Evolutionary conservation across 495 filamentous ascomycete genomes (phyloP), one percentile per base, ranked within the genome.

Genomic region (Daldinia decipiens): DNA sequence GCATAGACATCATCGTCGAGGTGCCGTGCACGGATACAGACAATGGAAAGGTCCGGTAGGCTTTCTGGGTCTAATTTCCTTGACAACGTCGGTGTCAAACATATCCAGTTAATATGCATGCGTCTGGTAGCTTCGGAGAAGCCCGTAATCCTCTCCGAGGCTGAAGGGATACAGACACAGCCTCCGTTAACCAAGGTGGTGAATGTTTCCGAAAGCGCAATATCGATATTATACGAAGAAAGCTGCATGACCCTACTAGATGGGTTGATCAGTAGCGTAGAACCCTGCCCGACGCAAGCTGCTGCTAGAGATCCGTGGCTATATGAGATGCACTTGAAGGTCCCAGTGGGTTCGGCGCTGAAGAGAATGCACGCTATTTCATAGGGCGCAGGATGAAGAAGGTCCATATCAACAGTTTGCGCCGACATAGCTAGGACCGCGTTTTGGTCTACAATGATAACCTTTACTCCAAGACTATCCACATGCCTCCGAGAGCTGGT

Each of bases 161-260:
- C 73, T 4, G 82, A 83, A 3, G 84, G 83, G 24, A 87, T 72
- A 60, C 84, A 87, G 27, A 87, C 77, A 59, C 82, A 84, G 19
- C 79, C 84, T 5, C 85, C 85, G 21, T 78, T 70, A 7, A 87
- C 87, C 1, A 94, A 78, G 0, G 88, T 88, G 5, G 88, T 87
- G 58, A 91, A 85, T 4, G 91, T 87, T 61, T 93, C 91, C 4
- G 86, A 74, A 19, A 92, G 81, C 47, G 87, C 87, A 31, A 88
- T 85, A 65, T 94, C 91, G 40, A 91, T 91, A 1, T 88, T 87
- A 72, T 88, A 91, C 51, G 87, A 88, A 1, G 90, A 88, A 59
- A 91, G 87, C 65, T 93, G 90, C 68, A 93, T 82, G 7, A 89
- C 83, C 4, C 88, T 79, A 15, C 86, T 87, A 0, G 77, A 72